Evolutionary conservation across 108 stramenopile species (phyloP), one percentile per base, ranked within the genome.

Genomic region (Parmales sp.): DNA sequence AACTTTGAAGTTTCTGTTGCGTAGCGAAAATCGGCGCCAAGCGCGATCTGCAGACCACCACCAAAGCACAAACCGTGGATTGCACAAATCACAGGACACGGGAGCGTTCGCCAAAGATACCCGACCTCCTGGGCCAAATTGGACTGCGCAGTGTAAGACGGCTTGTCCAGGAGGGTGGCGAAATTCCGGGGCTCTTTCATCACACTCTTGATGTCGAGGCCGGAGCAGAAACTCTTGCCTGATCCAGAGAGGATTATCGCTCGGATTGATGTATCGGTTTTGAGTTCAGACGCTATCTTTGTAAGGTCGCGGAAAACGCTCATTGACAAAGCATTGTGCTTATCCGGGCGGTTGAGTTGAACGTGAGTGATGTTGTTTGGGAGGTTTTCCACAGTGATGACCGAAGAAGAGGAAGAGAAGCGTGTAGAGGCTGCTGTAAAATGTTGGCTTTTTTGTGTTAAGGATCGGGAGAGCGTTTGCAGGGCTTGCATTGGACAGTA

Each of bases 51-150:
- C 64, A 94, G 66, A 76, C 80, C 91, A 44, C 90, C 92, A 22
- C 92, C 92, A 73, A 79, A 91, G 68, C 92, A 94, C 80, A 88
- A 83, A 43, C 92, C 92, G 69, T 90, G 90, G 44, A 94, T 54
- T 23, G 76, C 80, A 34, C 82, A 81, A 69, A 94, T 85, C 37
- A 94, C 92, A n/a, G 92, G 92, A 38, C 84, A 88, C 16, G 87
- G 86, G 38, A 91, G 25, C 43, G 80, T 67, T 39, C 92, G 83
- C 92, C 92, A 94, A 13, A 89, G 74, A 70, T 85, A 86, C 39
- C 76, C 73, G 23, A 91, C 89, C 69, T 87, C 89, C 78, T 94
- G 92, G 6, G 85, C 92, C 50, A 94, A 73, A 82, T 94, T 94
- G 37, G 88, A 80, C 11, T 75, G 65, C 18, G 66, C 73, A 7